Base-by-base conservation (phyloP, 177 flowering plant genomes). In the Telopea speciosissima region DNA sequence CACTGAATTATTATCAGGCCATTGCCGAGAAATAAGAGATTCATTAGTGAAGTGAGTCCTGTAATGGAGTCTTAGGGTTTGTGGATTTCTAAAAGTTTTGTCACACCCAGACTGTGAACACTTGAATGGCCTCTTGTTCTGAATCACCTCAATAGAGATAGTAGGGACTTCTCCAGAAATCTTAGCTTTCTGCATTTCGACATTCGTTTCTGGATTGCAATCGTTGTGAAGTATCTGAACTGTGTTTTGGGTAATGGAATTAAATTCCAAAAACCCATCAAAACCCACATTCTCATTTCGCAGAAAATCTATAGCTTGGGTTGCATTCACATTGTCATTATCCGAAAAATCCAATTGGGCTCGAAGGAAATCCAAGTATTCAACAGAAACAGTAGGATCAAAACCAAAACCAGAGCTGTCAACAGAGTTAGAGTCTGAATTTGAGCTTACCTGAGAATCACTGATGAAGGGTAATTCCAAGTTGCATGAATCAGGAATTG, bases 11-110 rank as follows among this genome's bases (percentile, higher is more conserved):
- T 33, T 40, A 21, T 24, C 40, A 22, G 52, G 10, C 69, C 16
- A n/a, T 45, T 67, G 69, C 26, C 21, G 42, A 8, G 70, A 49
- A 49, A 49, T 16, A 19, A 21, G 23, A 16, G 36, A 4, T 58
- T 28, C 71, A 8, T 25, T 63, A 19, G 45, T 24, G 58, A 21
- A 58, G 63, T 68, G 71, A 33, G 71, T 58, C 63, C 31, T 58
- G 13, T 54, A 33, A 23, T 68, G 71, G 40, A 68, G 31, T 68
- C 24, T 68, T 26, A 68, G 71, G 24, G 71, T 68, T 28, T 68
- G 71, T 28, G 62, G 63, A 21, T 68, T 68, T 62, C 28, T 68
- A 63, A 68, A 58, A 8, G 71, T 68, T 24, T 68, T 68, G 23
- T 68, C 71, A 58, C 71, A 68, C 24, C 71, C 71, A 54, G 4